phyloP scores from a whole-genome alignment of 2,329 filamentous ascomycete genomes.

The Alternaria triticina region DNA sequence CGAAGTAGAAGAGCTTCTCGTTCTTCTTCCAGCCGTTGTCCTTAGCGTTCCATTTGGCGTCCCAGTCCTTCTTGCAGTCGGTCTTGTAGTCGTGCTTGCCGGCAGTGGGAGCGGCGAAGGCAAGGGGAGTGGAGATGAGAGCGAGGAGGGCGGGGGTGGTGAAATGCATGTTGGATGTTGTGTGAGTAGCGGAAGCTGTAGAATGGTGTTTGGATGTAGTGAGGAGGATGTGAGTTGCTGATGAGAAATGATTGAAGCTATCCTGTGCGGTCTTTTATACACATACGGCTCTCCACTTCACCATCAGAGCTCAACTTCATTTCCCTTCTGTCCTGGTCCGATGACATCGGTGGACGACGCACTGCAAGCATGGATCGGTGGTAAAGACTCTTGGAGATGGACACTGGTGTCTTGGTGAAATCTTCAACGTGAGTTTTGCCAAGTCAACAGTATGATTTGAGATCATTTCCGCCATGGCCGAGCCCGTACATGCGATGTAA shows the following conservation, averaged over 20 bases:
- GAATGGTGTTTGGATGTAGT: neutral
- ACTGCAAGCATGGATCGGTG: conserved; percentile 4
- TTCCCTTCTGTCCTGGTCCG: neutral
- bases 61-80: conserved; percentile 28
- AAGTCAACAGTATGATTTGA: conserved; percentile 19
- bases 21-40: conserved; percentile 30
- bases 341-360: conserved; percentile 26
- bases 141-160: conserved; percentile 25
- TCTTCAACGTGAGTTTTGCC: conserved; percentile 14
- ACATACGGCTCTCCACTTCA: conserved; percentile 9
- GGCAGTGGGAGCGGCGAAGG: conserved; percentile 26
- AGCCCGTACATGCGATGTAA: neutral
- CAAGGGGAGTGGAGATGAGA: conserved; percentile 25
- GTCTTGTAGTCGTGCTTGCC: conserved; percentile 18
- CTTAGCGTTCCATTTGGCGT: conserved; percentile 27
- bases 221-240: conserved; percentile 5
- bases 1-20: conserved; percentile 51
- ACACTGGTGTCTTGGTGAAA: conserved; percentile 14
- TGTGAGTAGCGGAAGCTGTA: neutral
- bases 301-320: neutral
- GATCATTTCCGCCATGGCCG: conserved; percentile 4
- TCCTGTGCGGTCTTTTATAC: conserved; percentile 24
- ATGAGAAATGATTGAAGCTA: conserved; percentile 1
- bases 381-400: conserved; percentile 18
- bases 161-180: conserved; percentile 27